Base-by-base conservation (phyloP, 495 filamentous ascomycete genomes). In the Stereocaulon alpinum region DNA sequence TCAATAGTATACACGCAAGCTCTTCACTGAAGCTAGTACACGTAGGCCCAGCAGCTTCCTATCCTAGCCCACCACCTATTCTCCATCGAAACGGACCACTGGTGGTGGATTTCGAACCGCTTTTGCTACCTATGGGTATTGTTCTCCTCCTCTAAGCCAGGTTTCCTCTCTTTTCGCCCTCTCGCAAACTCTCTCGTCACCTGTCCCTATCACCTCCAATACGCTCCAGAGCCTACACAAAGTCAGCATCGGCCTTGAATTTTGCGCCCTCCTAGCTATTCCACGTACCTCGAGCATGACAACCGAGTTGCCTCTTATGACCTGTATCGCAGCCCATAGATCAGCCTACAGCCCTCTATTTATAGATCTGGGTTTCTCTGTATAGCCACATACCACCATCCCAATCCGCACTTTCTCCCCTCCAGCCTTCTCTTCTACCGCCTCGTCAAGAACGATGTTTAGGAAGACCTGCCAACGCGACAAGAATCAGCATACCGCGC, bases 391-490 rank as follows among this genome's bases (percentile, higher is more conserved):
- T 82, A 95, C 94, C 62, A 95, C 87, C 85, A 95, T 96, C 68
- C 93, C 93, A 50, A 96, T 81, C 61, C 83, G 80, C 49, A 85
- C 85, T 75, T 95, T 97, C 79, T 95, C 90, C 48, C 89, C 90
- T 58, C 89, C 90, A 34, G 82, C 80, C 72, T 92, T 95, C 77
- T 96, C 90, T 68, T 97, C 93, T 17, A 95, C 86, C n/a, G 93
- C 92, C 64, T 97, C 93, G 70, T 98, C 94, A 15, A 98, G 82
- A 29, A 97, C 92, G 67, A 98, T 91, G 73, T 98, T 98, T 67
- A 98, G 81, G 78, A 97, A 98, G 55, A 96, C 91, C 93, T 98
- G 70, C 12, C 32, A 18, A 40, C 6, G 30, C 1, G n/a, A 51
- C 4, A 24, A 29, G 6, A 20, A 20, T 59, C 4, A 49, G 56